Base-by-base conservation (phyloP, 2,329 filamentous ascomycete species). In the Alternaria viburni region DNA sequence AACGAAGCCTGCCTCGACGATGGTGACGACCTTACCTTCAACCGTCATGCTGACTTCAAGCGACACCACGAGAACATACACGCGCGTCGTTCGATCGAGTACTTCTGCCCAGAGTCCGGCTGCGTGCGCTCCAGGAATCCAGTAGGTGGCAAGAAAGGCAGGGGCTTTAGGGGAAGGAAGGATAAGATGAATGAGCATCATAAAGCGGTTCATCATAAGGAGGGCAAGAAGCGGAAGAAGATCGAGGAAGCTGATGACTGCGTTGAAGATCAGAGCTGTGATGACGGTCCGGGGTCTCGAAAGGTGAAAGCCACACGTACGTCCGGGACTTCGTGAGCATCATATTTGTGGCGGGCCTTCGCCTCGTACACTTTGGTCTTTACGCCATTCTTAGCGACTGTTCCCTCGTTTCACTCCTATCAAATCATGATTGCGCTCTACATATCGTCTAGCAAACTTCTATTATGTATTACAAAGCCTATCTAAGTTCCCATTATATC, bases 161-260 rank as follows among this genome's bases (percentile, higher is more conserved):
- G 72, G 7, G 71, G 75, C 47, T 78, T 78, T 51, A 71, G 71
- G 3, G 61, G 55, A 0, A 60, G 77, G 8, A 75, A 69, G 41
- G 77, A 79, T 56, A 79, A 79, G 44, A 72, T 73, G 61, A 63
- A 69, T 8, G 75, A 77, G 45, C 75, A 77, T 54, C 28, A 74
- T 1, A 59, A 66, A 25, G 74, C 66, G n/a, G 68, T 74, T 21
- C 74, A 77, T 64, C 43, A 61, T 4, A 59, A 64, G 8, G 41
- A 43, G 10, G 51, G 30, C 7, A 69, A 49, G 47, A 69, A 59
- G 45, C 64, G 59, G 19, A 64, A 51, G 26, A 54, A 17, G 15
- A 8, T 5, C 4, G 19, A 49, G 11, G 52, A 56, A 17, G 52
- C 30, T 12, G 43, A 62, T 7, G 46, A 61, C 13, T 36, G 19